A percentile compares a stretch with the other conserved stretches of the same genome.
These are phyloP conservation scores for Heimioporus punctisporus DNA, from an alignment of 1,284 basidiomycete genomes.

Conservation along the genomic window DNA sequence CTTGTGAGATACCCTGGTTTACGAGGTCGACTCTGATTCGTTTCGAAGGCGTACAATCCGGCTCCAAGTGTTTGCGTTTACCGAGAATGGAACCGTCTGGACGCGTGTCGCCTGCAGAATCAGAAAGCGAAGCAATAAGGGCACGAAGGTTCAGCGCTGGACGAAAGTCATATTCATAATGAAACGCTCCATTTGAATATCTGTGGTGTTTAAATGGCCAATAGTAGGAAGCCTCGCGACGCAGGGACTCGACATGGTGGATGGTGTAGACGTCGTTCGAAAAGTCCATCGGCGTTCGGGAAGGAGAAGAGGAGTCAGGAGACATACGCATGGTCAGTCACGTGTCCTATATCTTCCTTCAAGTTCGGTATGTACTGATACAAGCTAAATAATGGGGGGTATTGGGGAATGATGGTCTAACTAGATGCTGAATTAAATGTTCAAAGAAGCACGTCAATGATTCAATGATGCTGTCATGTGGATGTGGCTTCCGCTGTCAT, in stretches of 20 bases:
- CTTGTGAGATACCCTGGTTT: neutral
- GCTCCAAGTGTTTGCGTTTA: conserved; percentile 23
- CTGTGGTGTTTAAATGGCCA: conserved; percentile 21
- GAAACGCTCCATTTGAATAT: neutral
- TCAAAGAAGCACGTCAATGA: conserved; percentile 4
- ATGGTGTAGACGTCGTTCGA: conserved; percentile 12
- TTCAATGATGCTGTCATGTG: neutral
- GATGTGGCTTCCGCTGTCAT: conserved; percentile 9
- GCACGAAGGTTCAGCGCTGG: conserved; percentile 31
- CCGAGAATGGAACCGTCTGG: neutral
- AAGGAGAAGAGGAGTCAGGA: neutral
- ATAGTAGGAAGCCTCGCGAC: conserved; percentile 25
- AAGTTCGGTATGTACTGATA: conserved; percentile 21
- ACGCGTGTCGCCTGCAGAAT: neutral
- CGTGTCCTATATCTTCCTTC: conserved; percentile 5
- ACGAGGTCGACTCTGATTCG: conserved; percentile 10
- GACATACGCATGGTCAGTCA: neutral
- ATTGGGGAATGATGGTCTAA: conserved; percentile 28
- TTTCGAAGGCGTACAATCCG: conserved; percentile 12
- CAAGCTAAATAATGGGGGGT: conserved; percentile 31
- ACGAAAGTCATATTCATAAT: conserved; percentile 19
- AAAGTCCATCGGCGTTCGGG: conserved; percentile 8
- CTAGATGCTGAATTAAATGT: conserved; percentile 32
- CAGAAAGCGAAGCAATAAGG: conserved; percentile 22
- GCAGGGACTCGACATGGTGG: conserved; percentile 32